These are phyloP conservation scores for Akanthomyces dipterigenus DNA, from an alignment of 2,329 filamentous ascomycete species.

Conservation along the genomic window DNA sequence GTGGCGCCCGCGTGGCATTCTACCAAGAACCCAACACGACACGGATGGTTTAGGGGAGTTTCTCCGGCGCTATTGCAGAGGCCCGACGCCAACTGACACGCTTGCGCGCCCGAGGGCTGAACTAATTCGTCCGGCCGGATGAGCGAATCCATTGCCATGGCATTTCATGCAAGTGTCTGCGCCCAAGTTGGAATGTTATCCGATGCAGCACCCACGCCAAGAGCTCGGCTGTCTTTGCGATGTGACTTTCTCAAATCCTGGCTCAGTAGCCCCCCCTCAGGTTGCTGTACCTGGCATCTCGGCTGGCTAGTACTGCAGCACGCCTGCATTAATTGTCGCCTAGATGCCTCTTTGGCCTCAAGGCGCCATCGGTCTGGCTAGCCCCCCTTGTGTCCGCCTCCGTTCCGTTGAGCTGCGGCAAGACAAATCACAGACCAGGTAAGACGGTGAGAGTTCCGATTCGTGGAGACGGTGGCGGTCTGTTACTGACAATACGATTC, in stretches of 20 bases:
- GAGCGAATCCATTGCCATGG: no score
- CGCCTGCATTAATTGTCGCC: neutral
- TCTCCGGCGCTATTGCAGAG: constrained; percentile 4
- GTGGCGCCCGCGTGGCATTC: neutral
- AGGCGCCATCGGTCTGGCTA: neutral
- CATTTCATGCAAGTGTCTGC: neutral
- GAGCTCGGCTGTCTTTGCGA: neutral
- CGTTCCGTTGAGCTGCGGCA: neutral
- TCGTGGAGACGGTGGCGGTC: no score
- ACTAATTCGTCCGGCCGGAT: no score
- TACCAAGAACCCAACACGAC: neutral
- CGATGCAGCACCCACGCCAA: neutral
- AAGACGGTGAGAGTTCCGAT: neutral
- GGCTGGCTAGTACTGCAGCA: neutral
- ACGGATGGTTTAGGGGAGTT: neutral
- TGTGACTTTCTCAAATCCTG: neutral
- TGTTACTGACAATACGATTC: neutral
- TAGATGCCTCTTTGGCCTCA: neutral
- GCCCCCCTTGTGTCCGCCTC: neutral
- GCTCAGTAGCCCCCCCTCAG: neutral
- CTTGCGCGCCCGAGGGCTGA: neutral
- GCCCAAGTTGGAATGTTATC: neutral
- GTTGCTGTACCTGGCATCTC: neutral
- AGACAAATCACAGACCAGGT: neutral
- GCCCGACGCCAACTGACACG: neutral